Evolutionary conservation across 768 basidiomycete genomes (phyloP).

Genomic region (Mycena rosella): DNA sequence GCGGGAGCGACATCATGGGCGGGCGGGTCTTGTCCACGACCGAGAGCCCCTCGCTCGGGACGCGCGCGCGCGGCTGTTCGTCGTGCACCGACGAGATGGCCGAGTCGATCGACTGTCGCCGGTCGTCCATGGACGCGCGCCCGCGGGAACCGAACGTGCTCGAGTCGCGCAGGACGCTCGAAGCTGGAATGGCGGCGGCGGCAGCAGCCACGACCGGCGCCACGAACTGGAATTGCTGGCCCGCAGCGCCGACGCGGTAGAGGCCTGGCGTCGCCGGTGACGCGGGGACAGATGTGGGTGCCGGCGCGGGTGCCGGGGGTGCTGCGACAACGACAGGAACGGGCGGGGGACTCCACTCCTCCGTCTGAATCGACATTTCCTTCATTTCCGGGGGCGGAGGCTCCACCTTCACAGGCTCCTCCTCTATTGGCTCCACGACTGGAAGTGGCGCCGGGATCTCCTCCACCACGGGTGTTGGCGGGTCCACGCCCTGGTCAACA

Average conservation of each 20-base stretch:
- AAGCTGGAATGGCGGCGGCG: conserved; percentile 47
- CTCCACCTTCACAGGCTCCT: conserved; percentile 41
- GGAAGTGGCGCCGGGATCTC: neutral
- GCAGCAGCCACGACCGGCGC: conserved; percentile 38
- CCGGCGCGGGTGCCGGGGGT: conserved; percentile 38
- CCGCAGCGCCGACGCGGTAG: conserved; percentile 36
- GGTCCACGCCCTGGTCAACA: conserved; percentile 35
- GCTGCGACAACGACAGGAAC: conserved; percentile 48
- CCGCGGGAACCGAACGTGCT: conserved; percentile 50
- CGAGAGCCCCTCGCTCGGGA: conserved; percentile 62
- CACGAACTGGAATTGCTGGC: conserved; percentile 41
- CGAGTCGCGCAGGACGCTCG: conserved; percentile 65
- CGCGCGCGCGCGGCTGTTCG: conserved; percentile 67
- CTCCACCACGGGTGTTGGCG: conserved; percentile 26
- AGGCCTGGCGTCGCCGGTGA: conserved; percentile 37
- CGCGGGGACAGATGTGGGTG: conserved; percentile 45
- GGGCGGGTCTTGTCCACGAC: conserved; percentile 83
- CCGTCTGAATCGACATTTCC: conserved; percentile 87
- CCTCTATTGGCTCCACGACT: conserved; percentile 42
- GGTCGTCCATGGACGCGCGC: conserved; percentile 68
- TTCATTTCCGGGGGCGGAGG: conserved; percentile 63
- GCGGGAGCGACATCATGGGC: conserved; percentile 87
- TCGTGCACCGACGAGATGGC: conserved; percentile 66
- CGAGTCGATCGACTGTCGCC: conserved; percentile 81
- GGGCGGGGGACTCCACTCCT: conserved; percentile 70